Conservation (phyloP, 2,329 filamentous ascomycete genomes). For the Monosporascus ibericus region DNA sequence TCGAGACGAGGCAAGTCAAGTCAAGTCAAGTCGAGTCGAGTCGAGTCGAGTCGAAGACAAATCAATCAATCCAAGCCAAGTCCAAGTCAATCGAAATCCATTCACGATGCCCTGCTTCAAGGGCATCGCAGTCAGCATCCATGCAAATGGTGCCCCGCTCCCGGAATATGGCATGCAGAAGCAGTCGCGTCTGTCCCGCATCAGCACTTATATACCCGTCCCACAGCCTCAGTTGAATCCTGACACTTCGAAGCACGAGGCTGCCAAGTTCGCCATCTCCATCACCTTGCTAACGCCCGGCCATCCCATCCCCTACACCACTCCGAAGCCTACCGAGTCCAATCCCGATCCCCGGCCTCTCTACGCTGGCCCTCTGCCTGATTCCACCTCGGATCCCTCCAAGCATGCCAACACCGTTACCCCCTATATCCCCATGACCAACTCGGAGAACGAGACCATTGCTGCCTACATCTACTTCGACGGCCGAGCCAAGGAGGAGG, state of each 20-base stretch:
- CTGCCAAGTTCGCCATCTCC: conserved; percentile 95
- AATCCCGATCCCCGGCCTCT: conserved; percentile 79
- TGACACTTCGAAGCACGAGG: conserved; percentile 71
- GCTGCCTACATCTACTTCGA: conserved; percentile 99
- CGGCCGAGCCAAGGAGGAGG: conserved; percentile 89
- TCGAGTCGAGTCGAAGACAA: not conserved
- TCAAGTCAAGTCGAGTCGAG: not conserved
- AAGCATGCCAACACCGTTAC: conserved; percentile 54
- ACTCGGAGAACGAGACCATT: conserved; percentile 92
- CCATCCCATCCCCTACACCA: conserved; percentile 86
- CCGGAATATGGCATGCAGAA: conserved; percentile 93
- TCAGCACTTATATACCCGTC: conserved; percentile 95
- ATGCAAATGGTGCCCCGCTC: conserved; percentile 73
- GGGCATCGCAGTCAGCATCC: conserved; percentile 96
- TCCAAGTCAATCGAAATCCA: not conserved
- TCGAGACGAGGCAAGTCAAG: too few relatives aligned
- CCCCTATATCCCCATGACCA: conserved; percentile 88
- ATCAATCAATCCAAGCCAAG: not conserved
- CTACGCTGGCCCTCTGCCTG: conserved; percentile 66
- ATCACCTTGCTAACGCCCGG: conserved; percentile 90
- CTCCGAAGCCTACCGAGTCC: conserved; percentile 69
- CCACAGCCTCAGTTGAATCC: conserved; percentile 75
- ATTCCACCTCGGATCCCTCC: conserved; percentile 40
- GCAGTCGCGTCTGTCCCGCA: conserved; percentile 82
- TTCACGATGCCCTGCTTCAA: conserved; percentile 88